phyloP scores from a whole-genome alignment of 2,329 filamentous ascomycete species.

The Anthostomella pinea region DNA sequence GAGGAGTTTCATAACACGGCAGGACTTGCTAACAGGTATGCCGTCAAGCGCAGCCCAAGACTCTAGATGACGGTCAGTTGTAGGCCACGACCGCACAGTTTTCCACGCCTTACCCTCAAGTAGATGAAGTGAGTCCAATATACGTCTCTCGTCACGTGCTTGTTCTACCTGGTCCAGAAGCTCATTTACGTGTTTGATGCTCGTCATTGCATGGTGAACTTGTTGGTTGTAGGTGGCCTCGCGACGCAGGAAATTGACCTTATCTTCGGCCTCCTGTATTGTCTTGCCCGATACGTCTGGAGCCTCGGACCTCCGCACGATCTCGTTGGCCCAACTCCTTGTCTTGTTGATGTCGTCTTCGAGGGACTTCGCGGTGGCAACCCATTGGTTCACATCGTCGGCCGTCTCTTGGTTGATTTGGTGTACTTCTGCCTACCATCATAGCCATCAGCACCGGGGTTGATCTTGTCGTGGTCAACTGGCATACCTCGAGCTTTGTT shows the following conservation, averaged over 20 bases:
- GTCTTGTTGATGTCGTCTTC: constrained; percentile 83
- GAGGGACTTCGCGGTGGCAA: constrained; percentile 76
- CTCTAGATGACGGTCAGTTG: constrained; percentile 38
- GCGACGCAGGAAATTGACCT: constrained; percentile 53
- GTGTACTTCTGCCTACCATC: constrained; percentile 64
- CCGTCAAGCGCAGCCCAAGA: constrained; percentile 56
- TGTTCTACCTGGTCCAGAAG: constrained; percentile 61
- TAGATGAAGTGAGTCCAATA: constrained; percentile 55
- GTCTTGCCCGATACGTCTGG: constrained; percentile 52
- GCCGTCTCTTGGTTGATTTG: constrained; percentile 72
- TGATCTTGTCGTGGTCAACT: not conserved
- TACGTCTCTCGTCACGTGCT: constrained; percentile 50
- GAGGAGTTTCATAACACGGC: constrained; percentile 63
- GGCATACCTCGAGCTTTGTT: constrained; percentile 42
- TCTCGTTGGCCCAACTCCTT: constrained; percentile 74
- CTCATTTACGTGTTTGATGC: constrained; percentile 55
- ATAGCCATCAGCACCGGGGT: constrained; percentile 6
- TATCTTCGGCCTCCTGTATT: constrained; percentile 51
- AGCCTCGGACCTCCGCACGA: constrained; percentile 72
- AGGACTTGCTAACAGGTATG: constrained; percentile 59
- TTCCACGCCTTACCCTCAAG: constrained; percentile 47
- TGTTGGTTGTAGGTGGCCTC: constrained; percentile 60
- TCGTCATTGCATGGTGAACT: constrained; percentile 48
- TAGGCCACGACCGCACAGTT: not conserved
- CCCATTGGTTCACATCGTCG: constrained; percentile 82